These are phyloP conservation scores for Skeletonema grethae DNA, from an alignment of 108 stramenopile species.

Conservation along the genomic window DNA sequence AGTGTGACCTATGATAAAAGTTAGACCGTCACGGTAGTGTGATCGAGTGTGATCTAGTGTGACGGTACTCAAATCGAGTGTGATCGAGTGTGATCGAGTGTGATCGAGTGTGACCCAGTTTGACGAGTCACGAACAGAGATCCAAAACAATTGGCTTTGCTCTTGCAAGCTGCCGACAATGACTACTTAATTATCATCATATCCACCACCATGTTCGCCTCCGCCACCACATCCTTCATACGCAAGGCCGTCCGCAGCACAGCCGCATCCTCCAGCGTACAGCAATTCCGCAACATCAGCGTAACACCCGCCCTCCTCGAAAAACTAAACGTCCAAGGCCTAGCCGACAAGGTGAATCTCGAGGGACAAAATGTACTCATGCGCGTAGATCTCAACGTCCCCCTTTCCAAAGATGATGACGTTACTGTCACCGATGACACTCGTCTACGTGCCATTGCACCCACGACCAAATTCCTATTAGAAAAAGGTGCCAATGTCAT, in stretches of 20 bases:
- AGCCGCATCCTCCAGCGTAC: neutral
- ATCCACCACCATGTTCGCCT: neutral
- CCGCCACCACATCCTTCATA: neutral
- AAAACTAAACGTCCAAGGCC: slow-evolving; percentile 81
- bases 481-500: slow-evolving; percentile 91
- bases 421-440: slow-evolving; percentile 91
- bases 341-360: slow-evolving; percentile 80
- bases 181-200: neutral
- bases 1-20: no score
- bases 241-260: slow-evolving; percentile 2
- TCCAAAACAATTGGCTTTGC: no score
- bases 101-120: no score
- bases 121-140: no score
- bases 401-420: slow-evolving; percentile 81
- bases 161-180: no score
- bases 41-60: no score
- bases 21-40: no score
- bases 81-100: no score
- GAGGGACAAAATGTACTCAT: slow-evolving; percentile 81
- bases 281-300: neutral
- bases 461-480: slow-evolving; percentile 86
- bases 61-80: no score
- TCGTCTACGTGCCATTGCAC: slow-evolving; percentile 83
- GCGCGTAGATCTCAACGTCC: slow-evolving; percentile 91
- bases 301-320: slow-evolving; percentile 25